Base-by-base conservation (phyloP, 106 monocot genomes). In the Apostasia ramifera region DNA sequence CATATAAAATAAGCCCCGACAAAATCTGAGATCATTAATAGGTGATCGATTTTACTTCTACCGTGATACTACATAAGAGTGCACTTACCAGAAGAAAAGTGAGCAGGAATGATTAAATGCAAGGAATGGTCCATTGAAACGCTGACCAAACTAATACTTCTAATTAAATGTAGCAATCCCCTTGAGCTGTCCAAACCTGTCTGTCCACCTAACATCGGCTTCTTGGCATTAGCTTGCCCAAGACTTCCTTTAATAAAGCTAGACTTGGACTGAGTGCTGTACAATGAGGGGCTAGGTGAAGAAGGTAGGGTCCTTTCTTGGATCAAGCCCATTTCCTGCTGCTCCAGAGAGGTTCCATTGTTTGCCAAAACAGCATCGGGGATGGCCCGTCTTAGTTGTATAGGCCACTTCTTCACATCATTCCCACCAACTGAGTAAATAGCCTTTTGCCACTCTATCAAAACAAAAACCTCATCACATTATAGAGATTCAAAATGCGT, bases 381-480 rank as follows among this genome's bases (percentile, higher is more conserved):
- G 51, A 71, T 71, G 46, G 92, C 73, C 51, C 86, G 74, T 53
- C 92, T 77, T 66, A 97, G 69, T 56, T 98, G 97, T 46, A 98
- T n/a, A 38, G 92, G 84, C 97, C 97, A 98, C 66, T 92, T 97
- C 66, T 80, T 92, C 51, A 92, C 85, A 70, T 98, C 97, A 71
- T 84, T 92, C 13, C 97, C 97, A 7, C 97, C 92, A 67, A 98
- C 74, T 7, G 87, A 83, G 53, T 92, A 92, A 61, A 98, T 87
- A 74, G 97, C 97, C 54, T 83, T 98, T 72, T 98, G 97, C 92
- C 97, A 98, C 75, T 98, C 97, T 98, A 82, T 65, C 66, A 38
- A 70, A 37, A 72, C 7, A 8, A 77, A 82, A 13, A 53, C 13
- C 39, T 64, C 57, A 39, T 49, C 57, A 62, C 41, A 62, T 11